Percentiles rank a stretch among this genome's conserved stretches.
phyloP scores from a whole-genome alignment of 441 rosid genomes.

The Euphorbia neoarborescens region DNA sequence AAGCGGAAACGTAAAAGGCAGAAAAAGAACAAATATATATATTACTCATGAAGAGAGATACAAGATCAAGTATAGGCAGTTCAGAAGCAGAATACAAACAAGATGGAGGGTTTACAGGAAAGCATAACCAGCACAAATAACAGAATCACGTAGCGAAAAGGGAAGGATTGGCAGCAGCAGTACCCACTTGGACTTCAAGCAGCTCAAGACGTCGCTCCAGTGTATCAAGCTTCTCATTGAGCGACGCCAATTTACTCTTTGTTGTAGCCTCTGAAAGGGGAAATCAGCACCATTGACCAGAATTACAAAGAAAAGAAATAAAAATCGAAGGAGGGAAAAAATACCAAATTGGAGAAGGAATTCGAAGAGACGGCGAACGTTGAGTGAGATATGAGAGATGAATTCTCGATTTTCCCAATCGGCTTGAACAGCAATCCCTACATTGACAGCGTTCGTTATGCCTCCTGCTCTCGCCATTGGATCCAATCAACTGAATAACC shows the following conservation, averaged over 20 bases:
- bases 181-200: conserved; percentile 87
- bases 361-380: conserved; percentile 96
- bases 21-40: conserved; percentile 1
- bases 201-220: conserved; percentile 83
- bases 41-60: neutral
- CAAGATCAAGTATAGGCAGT: neutral
- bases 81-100: conserved; percentile 4
- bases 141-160: conserved; percentile 34
- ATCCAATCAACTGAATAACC: neutral
- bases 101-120: conserved; percentile 2
- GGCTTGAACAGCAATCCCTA: conserved; percentile 97
- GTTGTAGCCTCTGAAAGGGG: conserved; percentile 12
- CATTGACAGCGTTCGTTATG: conserved; percentile 86
- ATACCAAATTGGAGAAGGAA: conserved; percentile 93
- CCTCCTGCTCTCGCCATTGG: conserved; percentile 94
- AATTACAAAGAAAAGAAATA: neutral
- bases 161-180: conserved; percentile 78
- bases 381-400: conserved; percentile 90
- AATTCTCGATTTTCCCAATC: conserved; percentile 99
- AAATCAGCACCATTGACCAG: neutral
- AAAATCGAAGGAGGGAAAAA: neutral
- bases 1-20: neutral
- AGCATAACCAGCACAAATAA: neutral
- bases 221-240: conserved; percentile 51
- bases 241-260: conserved; percentile 16